Evolutionary conservation across 2,329 filamentous ascomycete species (phyloP), one percentile per base, ranked within the genome.

Genomic region (Truncatella angustata): DNA sequence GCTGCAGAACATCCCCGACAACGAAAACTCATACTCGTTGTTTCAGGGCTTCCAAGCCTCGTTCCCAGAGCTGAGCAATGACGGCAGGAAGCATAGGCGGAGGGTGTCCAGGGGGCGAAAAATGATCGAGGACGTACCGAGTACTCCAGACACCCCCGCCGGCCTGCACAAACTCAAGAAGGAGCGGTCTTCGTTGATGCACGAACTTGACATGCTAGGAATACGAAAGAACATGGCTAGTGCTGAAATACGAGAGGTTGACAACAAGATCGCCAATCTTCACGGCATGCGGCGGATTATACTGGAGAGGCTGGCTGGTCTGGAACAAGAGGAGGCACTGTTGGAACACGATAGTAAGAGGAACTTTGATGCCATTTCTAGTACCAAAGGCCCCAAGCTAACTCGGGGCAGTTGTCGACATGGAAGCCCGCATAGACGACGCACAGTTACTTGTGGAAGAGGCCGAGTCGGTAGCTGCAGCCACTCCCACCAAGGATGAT

Each of bases 151-250:
- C 50, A 80, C 78, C 20, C 84, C 87, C 16, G 84, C 89, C 32
- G 80, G 85, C 23, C 75, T 96, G 63, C 79, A 79, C 43, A 87
- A 86, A 60, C 72, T 97, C 58, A 90, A 88, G 69, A 89, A 87
- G 66, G 91, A 96, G 60, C 90, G 90, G 68, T 82, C 87, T 39
- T 77, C 82, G 50, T 80, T 97, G 73, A 86, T 88, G 73, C 91
- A 95, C 69, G 84, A 90, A 59, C 77, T 99, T 60, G 91, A 97
- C 65, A 90, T 97, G 83, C 85, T 97, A 74, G 82, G 87, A 3
- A 85, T 97, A 56, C 84, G 94, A 54, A 99, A 99, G 72, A 96
- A 94, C 66, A 97, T 99, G 93, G 93, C 92, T 60, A 94, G 91
- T 63, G 89, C 90, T 57, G 94, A 99, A 70, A 97, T 99, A 54